Percentiles rank a stretch among this genome's conserved stretches.
Evolutionary conservation across 106 monocot genomes (phyloP).

Genomic region (Platanthera guangdongensis): DNA sequence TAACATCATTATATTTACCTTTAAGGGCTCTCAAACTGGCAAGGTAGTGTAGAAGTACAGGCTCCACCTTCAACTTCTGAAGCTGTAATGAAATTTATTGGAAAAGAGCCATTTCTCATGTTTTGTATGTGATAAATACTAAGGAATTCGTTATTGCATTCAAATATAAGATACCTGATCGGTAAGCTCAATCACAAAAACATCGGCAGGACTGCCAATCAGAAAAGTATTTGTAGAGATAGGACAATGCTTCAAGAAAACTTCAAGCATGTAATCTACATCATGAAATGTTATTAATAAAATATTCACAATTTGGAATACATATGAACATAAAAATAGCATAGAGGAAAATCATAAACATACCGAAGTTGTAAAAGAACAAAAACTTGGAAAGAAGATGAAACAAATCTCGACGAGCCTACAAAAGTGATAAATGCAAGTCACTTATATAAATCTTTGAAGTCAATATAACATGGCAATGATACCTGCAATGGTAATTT

Average conservation of each 20-base stretch:
- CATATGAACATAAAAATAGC: background rate
- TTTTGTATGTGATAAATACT: background rate
- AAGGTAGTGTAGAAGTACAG: conserved; percentile 83
- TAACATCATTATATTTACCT: conserved; percentile 31
- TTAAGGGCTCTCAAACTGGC: conserved; percentile 62
- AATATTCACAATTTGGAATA: background rate
- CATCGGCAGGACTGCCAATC: conserved; percentile 70
- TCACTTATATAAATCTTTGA: background rate
- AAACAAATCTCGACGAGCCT: conserved; percentile 77
- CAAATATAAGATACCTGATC: conserved; percentile 57
- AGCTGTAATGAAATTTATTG: conserved; percentile 38
- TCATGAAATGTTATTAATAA: background rate
- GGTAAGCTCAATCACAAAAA: conserved; percentile 85
- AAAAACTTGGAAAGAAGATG: conserved; percentile 80
- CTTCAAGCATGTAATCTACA: conserved; percentile 49
- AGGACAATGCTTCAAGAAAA: conserved; percentile 71
- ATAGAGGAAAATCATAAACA: background rate
- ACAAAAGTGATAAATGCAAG: background rate
- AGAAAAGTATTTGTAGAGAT: conserved; percentile 67
- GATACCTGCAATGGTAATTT: conserved; percentile 76
- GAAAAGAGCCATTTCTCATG: background rate
- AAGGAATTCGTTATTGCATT: background rate
- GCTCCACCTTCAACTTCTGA: conserved; percentile 97
- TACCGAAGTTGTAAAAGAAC: conserved; percentile 83
- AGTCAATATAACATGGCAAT: background rate